Base-by-base conservation (phyloP, 345 rosid genomes). In the Erucastrum elatum region DNA sequence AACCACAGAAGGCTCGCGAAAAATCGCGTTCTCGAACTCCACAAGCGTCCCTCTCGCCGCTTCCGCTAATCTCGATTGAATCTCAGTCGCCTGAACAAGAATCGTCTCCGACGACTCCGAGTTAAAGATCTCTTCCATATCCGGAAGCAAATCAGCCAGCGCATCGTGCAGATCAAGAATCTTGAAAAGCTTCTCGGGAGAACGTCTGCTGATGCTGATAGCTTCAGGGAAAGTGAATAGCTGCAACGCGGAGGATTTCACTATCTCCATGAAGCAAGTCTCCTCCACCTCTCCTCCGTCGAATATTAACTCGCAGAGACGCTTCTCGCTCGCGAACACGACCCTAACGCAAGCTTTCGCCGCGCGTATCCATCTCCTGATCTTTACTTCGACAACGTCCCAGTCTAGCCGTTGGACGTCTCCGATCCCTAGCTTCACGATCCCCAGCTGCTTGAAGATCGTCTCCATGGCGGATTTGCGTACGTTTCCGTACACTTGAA, bases 111-210 rank as follows among this genome's bases (percentile, higher is more conserved):
- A 88, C 0, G 87, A 77, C 34, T 80, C 84, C 0, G 90, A 84
- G 35, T 86, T 80, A 33, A 94, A 94, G 46, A 94, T 93, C 12
- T 83, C 84, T 64, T 92, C 98, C 39, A 94, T 90, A 53, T 94
- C 98, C 0, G 95, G 95, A 35, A 86, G 77, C 79, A 94, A 84
- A 60, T 91, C 94, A 80, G 86, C 81, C 65, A 92, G 70, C 25
- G 94, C 91, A 70, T 94, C 98, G 59, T 92, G 97, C 44, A 94
- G 85, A 80, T 94, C 98, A 78, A 94, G 83, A 63, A 91, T 94
- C 88, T 94, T 94, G 79, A 94, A 94, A 62, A 94, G 80, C 82
- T 92, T 94, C 88, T 94, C 98, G 0, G 98, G 94, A 0, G 98
- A 90, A 78, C 98, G 86, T 81, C 94, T 79, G 78, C 97, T 91